Base-by-base conservation (phyloP, 2,329 filamentous ascomycete species). In the Volutella citrinella region DNA sequence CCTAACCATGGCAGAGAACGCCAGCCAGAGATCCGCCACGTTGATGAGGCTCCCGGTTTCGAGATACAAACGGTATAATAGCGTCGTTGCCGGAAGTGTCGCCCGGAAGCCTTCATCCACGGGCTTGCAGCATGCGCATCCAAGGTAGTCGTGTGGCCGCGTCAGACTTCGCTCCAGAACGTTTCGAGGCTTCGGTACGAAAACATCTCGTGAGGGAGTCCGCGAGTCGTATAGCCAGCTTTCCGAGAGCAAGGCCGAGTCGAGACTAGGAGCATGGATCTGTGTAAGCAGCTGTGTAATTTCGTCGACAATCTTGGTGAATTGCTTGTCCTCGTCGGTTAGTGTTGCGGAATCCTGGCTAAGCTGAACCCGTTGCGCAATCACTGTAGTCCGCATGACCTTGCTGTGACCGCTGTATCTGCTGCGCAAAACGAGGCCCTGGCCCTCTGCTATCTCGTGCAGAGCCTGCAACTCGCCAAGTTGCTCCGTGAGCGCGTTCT, bases 291-390 rank as follows among this genome's bases (percentile, higher is more conserved):
- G 34, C 22, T 36, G 37, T 5, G 51, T 54, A 17, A 60, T 42
- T 18, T 70, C 63, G 44, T 84, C 76, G 5, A 90, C 69, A 10
- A 87, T 61, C 16, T 68, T 64, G 12, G 85, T 87, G 54, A 87
- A 87, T 6, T 74, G 72, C 44, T 76, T 78, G 61, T 91, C 87
- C 46, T 83, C 72, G 27, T 81, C 73, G 1, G 83, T 85, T 18
- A 91, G 70, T 5, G 76, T 69, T 2, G 84, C 80, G 46, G 82
- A 81, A 55, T 89, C 82, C 43, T 80, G 84, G 61, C 83, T 87
- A 24, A 93, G 70, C 52, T 89, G 82, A 13, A 93, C 85, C 55
- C 86, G 85, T 54, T 91, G 85, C 12, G 85, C 85, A 31, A 91
- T 79, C 19, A 91, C 78, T 0, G 87, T 91, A 2, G 86, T 87